Evolutionary conservation across 805 yeast species (phyloP), one percentile per base, ranked within the genome.

Genomic region (Metschnikowia lunata): DNA sequence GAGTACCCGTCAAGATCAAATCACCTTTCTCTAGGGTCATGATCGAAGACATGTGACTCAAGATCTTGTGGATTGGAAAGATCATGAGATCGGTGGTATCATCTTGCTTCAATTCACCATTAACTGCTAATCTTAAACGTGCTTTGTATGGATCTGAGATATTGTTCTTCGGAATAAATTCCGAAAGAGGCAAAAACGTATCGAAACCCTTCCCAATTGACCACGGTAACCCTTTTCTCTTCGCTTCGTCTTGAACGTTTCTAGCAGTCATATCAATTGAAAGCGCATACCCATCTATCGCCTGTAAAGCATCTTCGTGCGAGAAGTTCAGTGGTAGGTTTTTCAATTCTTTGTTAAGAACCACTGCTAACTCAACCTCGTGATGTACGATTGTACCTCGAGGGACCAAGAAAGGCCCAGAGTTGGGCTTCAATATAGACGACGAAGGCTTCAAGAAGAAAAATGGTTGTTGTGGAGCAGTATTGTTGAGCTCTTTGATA

Each of bases 221-320:
- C 99, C 99, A 93, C 5, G 99, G 99, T 42, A 91, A 73, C 1
- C 98, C 98, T 64, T 88, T 88, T 67, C 76, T 77, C 67, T 93
- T 93, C 31, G 97, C 97, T 57, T 82, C 96, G 58, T 85, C 90
- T 67, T 93, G 99, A 28, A 93, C 95, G 58, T 90, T 88, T 63
- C 99, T 79, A 0, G 96, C 98, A 7, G 99, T 93, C 76, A 93
- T 74, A 62, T 93, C 99, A 38, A 93, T 78, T 0, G 97, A 90
- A 49, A 93, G 71, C 1, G 95, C 86, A 58, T 90, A 88, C 1
- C 97, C 97, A 5, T 77, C 85, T 53, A 93, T 86, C 11, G 88
- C 73, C 41, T 85, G 86, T 40, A 84, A 58, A 1, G 96, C 95
- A 41, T 88, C 87, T 37, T 76, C 59, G 7, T 78, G 75, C 4